Evolutionary conservation across 352 stramenopile genomes (phyloP), one percentile per base, ranked within the genome.

Genomic region (Phytophthora macrochlamydospora): DNA sequence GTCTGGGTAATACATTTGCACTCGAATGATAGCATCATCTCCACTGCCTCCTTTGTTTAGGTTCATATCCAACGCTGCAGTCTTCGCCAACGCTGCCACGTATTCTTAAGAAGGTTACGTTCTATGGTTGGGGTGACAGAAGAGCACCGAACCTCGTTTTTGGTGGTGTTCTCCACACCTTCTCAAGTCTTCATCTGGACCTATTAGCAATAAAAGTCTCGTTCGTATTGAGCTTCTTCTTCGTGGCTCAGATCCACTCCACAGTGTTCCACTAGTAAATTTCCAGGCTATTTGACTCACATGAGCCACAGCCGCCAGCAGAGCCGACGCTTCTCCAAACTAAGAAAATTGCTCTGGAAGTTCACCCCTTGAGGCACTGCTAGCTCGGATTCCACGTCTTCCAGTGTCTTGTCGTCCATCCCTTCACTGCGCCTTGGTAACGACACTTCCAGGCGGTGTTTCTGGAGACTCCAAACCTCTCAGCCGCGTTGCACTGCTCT

Each of bases 231-330:
- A 32, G 65, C 54, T 9, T 65, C 58, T 8, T 60, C 61, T 33
- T 69, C 43, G 7, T 40, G 44, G 0, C 60, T 62, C 1, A 75
- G 51, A 2, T 42, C 31, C n/a, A 78, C 64, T 2, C 52, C 51
- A 28, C 73, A 81, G n/a, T 63, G 24, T 4, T 69, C 42, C n/a
- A 61, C 33, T 4, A 81, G 53, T 13, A 81, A 24, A 61, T 62
- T 63, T 69, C 73, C 73, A 81, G 3, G 43, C 58, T 5, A 40
- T 42, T 50, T 67, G 54, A 33, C 71, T 66, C 30, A 71, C 53
- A 18, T 49, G 50, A 3, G 65, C 63, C 30, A 79, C 64, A 6
- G 73, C 56, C n/a, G 55, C 60, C n/a, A 79, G 37, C 7, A 79
- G 55, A 35, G 73, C 68, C 18, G 76, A 48, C 5, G 56, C 67